Evolutionary conservation across 2,329 filamentous ascomycete genomes (phyloP).

Genomic region (Penicillium sp.): DNA sequence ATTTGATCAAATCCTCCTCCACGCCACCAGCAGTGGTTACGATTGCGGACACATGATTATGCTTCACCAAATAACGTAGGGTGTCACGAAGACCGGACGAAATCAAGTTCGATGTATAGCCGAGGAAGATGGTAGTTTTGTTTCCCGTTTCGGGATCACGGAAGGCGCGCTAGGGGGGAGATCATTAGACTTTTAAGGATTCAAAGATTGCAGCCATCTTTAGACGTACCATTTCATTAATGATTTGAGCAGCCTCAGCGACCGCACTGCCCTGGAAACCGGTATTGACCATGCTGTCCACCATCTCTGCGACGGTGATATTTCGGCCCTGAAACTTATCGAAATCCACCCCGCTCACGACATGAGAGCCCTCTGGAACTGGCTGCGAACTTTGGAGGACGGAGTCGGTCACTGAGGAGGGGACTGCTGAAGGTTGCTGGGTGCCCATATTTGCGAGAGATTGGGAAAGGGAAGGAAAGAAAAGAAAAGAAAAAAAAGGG

Average conservation of each 20-base stretch:
- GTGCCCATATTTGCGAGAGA: conserved; percentile 13
- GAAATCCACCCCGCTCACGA: conserved; percentile 91
- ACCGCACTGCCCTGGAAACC: conserved; percentile 80
- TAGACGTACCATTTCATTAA: conserved; percentile 83
- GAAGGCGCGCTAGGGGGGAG: conserved; percentile 66
- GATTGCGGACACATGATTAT: conserved; percentile 86
- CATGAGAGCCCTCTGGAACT: conserved; percentile 72
- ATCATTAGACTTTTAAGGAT: neutral
- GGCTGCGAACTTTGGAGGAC: conserved; percentile 82
- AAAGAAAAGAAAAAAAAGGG: neutral
- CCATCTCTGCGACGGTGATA: conserved; percentile 81
- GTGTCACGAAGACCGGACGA: conserved; percentile 92
- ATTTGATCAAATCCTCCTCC: conserved; percentile 98
- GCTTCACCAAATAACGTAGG: conserved; percentile 86
- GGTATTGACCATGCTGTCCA: conserved; percentile 79
- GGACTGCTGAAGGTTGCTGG: conserved; percentile 43
- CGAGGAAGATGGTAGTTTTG: conserved; percentile 89
- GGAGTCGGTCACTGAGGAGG: conserved; percentile 67
- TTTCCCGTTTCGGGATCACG: conserved; percentile 73
- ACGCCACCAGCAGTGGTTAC: conserved; percentile 94
- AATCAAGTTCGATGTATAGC: conserved; percentile 96
- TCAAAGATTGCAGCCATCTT: neutral
- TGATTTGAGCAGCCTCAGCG: conserved; percentile 82
- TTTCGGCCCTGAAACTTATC: conserved; percentile 67
- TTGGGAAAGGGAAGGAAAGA: conserved; percentile 40